phyloP scores from a whole-genome alignment of 2,329 filamentous ascomycete species.

The Epichloe scottii region DNA sequence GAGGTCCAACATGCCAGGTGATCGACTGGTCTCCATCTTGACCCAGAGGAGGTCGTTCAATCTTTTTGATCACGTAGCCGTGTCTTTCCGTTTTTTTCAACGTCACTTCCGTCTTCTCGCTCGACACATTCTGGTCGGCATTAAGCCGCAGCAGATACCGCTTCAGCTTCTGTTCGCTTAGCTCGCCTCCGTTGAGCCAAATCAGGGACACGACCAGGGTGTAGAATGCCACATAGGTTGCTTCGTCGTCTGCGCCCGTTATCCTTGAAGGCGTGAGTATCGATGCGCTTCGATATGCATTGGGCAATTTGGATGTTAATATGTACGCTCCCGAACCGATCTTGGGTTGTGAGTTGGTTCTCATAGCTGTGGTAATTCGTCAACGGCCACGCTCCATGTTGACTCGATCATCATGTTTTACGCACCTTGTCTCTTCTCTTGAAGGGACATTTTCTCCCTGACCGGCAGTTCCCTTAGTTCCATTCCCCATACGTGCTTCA shows the following conservation, averaged over 20 bases:
- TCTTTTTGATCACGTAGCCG: constrained; percentile 66
- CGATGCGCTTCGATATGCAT: constrained; percentile 48
- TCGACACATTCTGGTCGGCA: constrained; percentile 59
- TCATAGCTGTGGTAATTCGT: constrained; percentile 21
- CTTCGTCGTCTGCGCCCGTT: constrained; percentile 54
- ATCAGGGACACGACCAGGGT: constrained; percentile 71
- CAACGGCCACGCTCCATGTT: too few relatives aligned
- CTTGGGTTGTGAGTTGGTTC: constrained; percentile 37
- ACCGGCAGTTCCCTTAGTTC: constrained; percentile 72
- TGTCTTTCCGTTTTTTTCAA: constrained; percentile 67
- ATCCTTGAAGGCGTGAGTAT: constrained; percentile 58
- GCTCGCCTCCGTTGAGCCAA: constrained; percentile 54
- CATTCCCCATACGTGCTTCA: constrained; percentile 78
- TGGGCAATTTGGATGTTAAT: constrained; percentile 59
- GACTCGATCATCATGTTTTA: background rate
- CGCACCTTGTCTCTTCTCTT: constrained; percentile 62
- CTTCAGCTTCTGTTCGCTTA: constrained; percentile 68
- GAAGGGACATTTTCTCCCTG: constrained; percentile 68
- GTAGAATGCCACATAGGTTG: constrained; percentile 71
- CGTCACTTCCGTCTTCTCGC: constrained; percentile 63
- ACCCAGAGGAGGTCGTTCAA: constrained; percentile 44
- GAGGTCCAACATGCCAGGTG: constrained; percentile 73
- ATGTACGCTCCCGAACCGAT: constrained; percentile 61
- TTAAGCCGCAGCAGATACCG: constrained; percentile 65
- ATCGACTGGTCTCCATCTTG: constrained; percentile 60